Evolutionary conservation across 495 filamentous ascomycete species (phyloP).

Genomic region (Lasiosphaeris hirsuta): DNA sequence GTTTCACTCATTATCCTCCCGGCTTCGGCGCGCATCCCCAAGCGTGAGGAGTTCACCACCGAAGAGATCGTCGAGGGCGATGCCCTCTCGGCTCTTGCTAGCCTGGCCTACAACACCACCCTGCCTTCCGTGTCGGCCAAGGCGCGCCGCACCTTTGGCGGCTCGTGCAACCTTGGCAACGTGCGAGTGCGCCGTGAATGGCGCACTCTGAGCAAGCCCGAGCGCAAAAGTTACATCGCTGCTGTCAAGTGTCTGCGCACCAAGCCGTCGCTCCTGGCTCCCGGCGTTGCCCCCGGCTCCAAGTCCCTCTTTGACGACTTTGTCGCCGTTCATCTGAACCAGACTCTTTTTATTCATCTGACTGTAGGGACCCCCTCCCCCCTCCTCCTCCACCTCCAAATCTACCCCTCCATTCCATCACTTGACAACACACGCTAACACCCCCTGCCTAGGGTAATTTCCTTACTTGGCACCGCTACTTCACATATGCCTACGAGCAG

Average conservation of each 20-base stretch:
- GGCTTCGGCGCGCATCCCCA: background rate
- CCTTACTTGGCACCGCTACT: conserved; percentile 70
- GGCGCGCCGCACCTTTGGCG: background rate
- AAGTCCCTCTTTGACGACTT: conserved; percentile 60
- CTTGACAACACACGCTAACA: background rate
- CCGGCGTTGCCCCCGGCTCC: conserved; percentile 28
- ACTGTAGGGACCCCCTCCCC: conserved; percentile 29
- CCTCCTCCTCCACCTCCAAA: no score
- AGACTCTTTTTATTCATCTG: conserved; percentile 58
- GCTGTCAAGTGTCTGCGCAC: conserved; percentile 62
- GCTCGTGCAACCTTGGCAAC: background rate
- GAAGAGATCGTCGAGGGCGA: conserved; percentile 4
- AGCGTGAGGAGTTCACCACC: conserved; percentile 3
- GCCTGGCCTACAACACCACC: conserved; percentile 1
- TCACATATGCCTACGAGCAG: conserved; percentile 60
- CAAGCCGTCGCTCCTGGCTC: conserved; percentile 42
- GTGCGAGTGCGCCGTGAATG: conserved; percentile 1
- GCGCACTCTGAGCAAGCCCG: conserved; percentile 1
- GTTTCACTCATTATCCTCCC: conserved; percentile 5
- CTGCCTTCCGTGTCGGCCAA: background rate
- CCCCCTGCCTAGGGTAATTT: conserved; percentile 51
- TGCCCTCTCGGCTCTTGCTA: background rate
- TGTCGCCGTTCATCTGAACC: conserved; percentile 60
- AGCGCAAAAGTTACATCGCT: conserved; percentile 59
- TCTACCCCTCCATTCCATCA: no score